These are phyloP conservation scores for Cercospora citrullina DNA, from an alignment of 2,329 filamentous ascomycete species.

Conservation along the genomic window DNA sequence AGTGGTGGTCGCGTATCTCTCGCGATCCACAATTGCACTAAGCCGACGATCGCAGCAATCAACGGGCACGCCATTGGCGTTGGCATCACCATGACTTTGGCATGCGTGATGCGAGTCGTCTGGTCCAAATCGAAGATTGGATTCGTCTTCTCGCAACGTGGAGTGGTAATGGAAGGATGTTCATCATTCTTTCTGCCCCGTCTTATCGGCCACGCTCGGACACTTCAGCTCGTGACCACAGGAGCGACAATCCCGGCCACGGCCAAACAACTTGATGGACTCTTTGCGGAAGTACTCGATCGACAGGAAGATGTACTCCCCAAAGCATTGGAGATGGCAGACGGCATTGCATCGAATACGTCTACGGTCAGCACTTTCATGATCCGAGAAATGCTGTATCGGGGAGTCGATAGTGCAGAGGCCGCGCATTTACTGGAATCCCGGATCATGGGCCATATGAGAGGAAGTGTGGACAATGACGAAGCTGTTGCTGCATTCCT, in stretches of 20 bases:
- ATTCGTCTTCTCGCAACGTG: slow-evolving; percentile 28
- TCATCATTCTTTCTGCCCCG: slow-evolving; percentile 28
- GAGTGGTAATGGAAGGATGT: slow-evolving; percentile 26
- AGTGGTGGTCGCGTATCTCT: slow-evolving; percentile 26
- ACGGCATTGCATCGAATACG: slow-evolving; percentile 21
- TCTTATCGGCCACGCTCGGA: slow-evolving; percentile 20
- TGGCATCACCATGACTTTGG: slow-evolving; percentile 28
- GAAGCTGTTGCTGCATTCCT: slow-evolving; percentile 28
- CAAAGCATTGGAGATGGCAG: slow-evolving; percentile 20
- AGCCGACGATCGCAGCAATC: slow-evolving; percentile 28
- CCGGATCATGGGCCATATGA: slow-evolving; percentile 26
- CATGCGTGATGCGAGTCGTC: slow-evolving; percentile 23
- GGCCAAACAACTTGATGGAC: slow-evolving; percentile 20
- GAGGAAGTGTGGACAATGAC: slow-evolving; percentile 25
- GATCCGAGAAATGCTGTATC: slow-evolving; percentile 29
- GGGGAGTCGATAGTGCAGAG: slow-evolving; percentile 25
- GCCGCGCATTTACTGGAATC: slow-evolving; percentile 27
- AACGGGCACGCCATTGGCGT: slow-evolving; percentile 28
- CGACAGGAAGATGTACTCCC: slow-evolving; percentile 25
- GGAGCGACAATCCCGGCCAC: slow-evolving; percentile 19
- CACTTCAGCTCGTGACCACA: slow-evolving; percentile 23
- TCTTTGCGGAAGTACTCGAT: slow-evolving; percentile 27
- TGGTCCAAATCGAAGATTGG: slow-evolving; percentile 28
- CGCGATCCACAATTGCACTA: slow-evolving; percentile 28
- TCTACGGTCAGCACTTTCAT: slow-evolving; percentile 28